Evolutionary conservation across 345 rosid genomes (phyloP).

Genomic region (Brassica juncea): DNA sequence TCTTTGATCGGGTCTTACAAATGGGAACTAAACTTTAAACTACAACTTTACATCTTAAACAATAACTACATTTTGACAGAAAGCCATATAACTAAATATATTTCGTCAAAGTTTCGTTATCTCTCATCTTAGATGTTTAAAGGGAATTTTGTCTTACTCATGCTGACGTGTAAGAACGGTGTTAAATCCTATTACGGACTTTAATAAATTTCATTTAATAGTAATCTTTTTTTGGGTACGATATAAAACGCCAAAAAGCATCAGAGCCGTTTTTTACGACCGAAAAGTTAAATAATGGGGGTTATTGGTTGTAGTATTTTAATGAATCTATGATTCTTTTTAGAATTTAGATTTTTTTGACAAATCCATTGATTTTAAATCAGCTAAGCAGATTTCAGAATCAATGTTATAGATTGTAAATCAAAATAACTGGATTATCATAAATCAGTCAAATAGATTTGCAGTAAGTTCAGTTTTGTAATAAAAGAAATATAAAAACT

Average conservation of each 20-base stretch:
- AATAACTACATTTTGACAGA: constrained; percentile 13
- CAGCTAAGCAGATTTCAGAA: too few species aligned
- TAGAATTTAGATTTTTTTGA: too few species aligned
- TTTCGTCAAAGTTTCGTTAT: constrained; percentile 37
- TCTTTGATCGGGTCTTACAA: background rate
- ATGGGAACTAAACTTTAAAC: constrained; percentile 35
- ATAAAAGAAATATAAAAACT: too few species aligned
- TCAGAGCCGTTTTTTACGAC: background rate
- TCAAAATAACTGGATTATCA: too few species aligned
- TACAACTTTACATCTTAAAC: constrained; percentile 22
- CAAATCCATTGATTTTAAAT: too few species aligned
- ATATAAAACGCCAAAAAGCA: background rate
- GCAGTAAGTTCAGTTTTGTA: too few species aligned
- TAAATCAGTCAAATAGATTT: too few species aligned
- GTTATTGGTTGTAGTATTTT: too few species aligned
- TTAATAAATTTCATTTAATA: background rate
- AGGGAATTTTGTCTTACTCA: constrained; percentile 27
- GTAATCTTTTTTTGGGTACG: background rate
- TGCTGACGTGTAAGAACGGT: constrained; percentile 22
- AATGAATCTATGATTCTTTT: too few species aligned
- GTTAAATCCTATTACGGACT: background rate
- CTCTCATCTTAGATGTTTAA: constrained; percentile 24
- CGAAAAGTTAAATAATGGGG: too few species aligned
- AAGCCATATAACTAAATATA: background rate
- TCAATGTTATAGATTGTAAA: too few species aligned